Base-by-base conservation (phyloP, 805 yeast species). In the Ogataea corticis region DNA sequence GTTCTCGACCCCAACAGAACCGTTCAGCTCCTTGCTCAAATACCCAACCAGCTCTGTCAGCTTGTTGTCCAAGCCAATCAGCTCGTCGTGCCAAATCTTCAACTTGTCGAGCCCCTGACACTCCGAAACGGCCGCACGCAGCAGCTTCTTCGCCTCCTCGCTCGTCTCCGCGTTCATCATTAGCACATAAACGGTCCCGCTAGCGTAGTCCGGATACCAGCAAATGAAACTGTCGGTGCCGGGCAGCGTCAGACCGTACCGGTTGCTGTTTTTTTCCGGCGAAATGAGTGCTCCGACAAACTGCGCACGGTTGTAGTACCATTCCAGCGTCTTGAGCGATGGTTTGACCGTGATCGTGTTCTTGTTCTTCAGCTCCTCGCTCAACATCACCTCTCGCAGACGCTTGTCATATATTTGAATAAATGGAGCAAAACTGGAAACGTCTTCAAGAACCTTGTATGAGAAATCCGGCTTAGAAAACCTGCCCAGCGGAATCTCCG, bases 271-370 rank as follows among this genome's bases (percentile, higher is more conserved):
- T 12, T 46, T 33, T 1, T 37, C 38, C 15, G 48, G 42, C 2
- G 45, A 33, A 7, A 38, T 34, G 14, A 30, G 31, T 2, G 28
- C 17, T 2, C 51, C 50, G 14, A 55, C 36, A 30, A 61, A 45
- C 4, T 51, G 56, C 19, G 69, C 61, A 41, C 73, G 62, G 19
- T 65, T 66, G 44, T 69, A 67, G 51, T 71, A 73, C 80, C 80
- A 76, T 29, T 68, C 67, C 38, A 62, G 29, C 4, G 36, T 46
- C 2, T 65, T 69, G 1, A 61, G 29, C 35, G 64, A 65, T 12
- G 79, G 74, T n/a, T 63, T 62, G 4, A 70, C 55, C 55, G 68
- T 62, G 27, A 66, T 46, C 51, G 49, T 55, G 14, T 56, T 47
- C 19, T 57, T 16, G 14, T 5, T 13, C 6, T n/a, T 17, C 14